Conservation (phyloP, 768 basidiomycete genomes). For the Lactarius sp. region DNA sequence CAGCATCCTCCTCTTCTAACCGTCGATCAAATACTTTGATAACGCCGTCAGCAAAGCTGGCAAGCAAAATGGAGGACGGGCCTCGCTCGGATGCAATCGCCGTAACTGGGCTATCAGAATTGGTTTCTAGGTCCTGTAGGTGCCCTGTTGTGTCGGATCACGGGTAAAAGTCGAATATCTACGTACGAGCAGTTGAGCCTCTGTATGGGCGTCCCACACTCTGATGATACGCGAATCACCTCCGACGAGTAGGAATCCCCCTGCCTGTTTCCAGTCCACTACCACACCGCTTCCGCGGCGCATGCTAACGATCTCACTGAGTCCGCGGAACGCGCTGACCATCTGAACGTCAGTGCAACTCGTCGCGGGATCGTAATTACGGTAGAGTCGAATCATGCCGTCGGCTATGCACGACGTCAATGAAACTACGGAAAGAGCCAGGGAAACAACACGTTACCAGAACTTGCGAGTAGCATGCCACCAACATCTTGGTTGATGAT, state of each 20-base stretch:
- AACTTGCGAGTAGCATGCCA: constrained; percentile 82
- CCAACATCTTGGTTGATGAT: constrained; percentile 96
- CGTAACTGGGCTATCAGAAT: constrained; percentile 87
- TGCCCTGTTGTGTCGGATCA: background rate
- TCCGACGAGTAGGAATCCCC: constrained; percentile 81
- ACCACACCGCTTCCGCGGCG: constrained; percentile 81
- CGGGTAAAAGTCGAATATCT: background rate
- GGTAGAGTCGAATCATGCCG: constrained; percentile 85
- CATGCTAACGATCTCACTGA: constrained; percentile 70
- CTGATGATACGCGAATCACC: constrained; percentile 88
- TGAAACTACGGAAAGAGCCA: background rate
- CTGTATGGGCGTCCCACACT: constrained; percentile 93
- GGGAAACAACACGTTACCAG: constrained; percentile 44
- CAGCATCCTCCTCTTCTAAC: constrained; percentile 75
- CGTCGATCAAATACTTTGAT: constrained; percentile 90
- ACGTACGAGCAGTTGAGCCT: constrained; percentile 67
- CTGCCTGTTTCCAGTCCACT: constrained; percentile 89
- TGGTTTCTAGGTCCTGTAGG: constrained; percentile 78
- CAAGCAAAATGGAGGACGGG: constrained; percentile 73
- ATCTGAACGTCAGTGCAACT: constrained; percentile 75
- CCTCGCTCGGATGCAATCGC: constrained; percentile 74
- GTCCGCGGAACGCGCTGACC: constrained; percentile 88
- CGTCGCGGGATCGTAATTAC: constrained; percentile 80
- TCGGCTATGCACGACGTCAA: constrained; percentile 53
- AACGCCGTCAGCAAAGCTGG: constrained; percentile 89